A percentile compares a stretch with the other conserved stretches of the same genome.
Evolutionary conservation across 306 rosid species (phyloP).

Genomic region (Gillenia trifoliata): DNA sequence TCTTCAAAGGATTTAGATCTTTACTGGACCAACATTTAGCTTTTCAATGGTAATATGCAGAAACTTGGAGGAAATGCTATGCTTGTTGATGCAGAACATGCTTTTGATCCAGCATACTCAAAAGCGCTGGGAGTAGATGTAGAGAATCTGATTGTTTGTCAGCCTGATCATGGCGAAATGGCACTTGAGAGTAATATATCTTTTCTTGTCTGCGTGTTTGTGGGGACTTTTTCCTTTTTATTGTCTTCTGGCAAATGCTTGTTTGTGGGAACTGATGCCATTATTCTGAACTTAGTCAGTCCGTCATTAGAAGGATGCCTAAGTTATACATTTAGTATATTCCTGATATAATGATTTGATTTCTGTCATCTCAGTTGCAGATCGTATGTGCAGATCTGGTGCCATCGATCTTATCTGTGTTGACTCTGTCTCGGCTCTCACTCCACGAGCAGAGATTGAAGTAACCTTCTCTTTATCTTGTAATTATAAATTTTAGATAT

Average conservation of each 20-base stretch:
- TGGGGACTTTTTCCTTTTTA: background rate
- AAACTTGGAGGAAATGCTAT: constrained; percentile 96
- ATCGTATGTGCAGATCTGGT: constrained; percentile 99
- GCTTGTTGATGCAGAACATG: constrained; percentile 99
- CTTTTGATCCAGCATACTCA: constrained; percentile 96
- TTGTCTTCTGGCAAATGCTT: background rate
- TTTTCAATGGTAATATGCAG: constrained; percentile 46
- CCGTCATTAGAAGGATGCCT: constrained; percentile 11
- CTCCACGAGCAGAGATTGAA: constrained; percentile 98
- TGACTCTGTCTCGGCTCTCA: constrained; percentile 97
- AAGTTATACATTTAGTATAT: background rate
- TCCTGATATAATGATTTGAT: constrained; percentile 25
- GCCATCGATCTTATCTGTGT: constrained; percentile 94
- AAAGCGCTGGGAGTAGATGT: constrained; percentile 96
- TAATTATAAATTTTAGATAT: constrained; percentile 3
- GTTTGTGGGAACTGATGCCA: constrained; percentile 21
- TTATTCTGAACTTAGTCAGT: constrained; percentile 9
- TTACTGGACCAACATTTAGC: constrained; percentile 18
- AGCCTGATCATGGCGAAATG: constrained; percentile 99
- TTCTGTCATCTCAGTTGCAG: constrained; percentile 66
- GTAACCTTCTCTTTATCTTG: constrained; percentile 29
- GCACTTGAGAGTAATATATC: constrained; percentile 86
- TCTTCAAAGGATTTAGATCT: background rate
- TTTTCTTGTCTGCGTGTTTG: constrained; percentile 17
- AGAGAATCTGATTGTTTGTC: constrained; percentile 92